A percentile compares a stretch with the other conserved stretches of the same genome.
phyloP scores from a whole-genome alignment of 306 rosid genomes.

The Vigna nakashimae region DNA sequence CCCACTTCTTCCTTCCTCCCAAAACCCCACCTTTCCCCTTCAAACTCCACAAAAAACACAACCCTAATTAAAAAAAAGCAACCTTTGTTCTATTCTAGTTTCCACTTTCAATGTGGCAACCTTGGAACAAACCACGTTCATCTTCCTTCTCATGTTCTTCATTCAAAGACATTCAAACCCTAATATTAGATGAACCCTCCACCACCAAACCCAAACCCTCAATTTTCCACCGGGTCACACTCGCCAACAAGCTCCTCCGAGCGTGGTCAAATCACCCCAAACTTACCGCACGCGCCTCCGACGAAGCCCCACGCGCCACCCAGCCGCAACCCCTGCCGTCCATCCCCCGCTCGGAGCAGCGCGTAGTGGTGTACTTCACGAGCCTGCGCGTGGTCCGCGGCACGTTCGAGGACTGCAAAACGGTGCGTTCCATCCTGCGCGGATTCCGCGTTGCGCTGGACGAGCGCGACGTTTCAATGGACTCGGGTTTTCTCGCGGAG shows the following conservation, averaged over 20 bases:
- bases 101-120: constrained; percentile 81
- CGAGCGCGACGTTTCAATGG: constrained; percentile 94
- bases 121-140: constrained; percentile 78
- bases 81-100: constrained; percentile 29
- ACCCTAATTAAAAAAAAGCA: not conserved
- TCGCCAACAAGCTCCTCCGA: constrained; percentile 64
- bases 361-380: constrained; percentile 84
- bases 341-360: constrained; percentile 66
- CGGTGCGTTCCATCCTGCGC: constrained; percentile 77
- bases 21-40: constrained; percentile 5
- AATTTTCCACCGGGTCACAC: constrained; percentile 83
- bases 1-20: not conserved
- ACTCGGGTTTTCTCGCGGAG: constrained; percentile 70
- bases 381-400: constrained; percentile 87
- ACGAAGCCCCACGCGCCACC: constrained; percentile 36
- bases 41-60: not conserved
- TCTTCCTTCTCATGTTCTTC: constrained; percentile 81
- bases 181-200: constrained; percentile 66
- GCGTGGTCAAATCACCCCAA: constrained; percentile 50
- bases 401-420: constrained; percentile 81
- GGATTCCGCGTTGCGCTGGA: constrained; percentile 76
- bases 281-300: constrained; percentile 22
- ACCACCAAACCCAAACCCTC: constrained; percentile 51
- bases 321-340: constrained; percentile 36
- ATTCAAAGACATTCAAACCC: constrained; percentile 82